A percentile compares a stretch with the other conserved stretches of the same genome.
Conservation (phyloP, 768 basidiomycete genomes). For the Candolleomyces aberdarensis region DNA sequence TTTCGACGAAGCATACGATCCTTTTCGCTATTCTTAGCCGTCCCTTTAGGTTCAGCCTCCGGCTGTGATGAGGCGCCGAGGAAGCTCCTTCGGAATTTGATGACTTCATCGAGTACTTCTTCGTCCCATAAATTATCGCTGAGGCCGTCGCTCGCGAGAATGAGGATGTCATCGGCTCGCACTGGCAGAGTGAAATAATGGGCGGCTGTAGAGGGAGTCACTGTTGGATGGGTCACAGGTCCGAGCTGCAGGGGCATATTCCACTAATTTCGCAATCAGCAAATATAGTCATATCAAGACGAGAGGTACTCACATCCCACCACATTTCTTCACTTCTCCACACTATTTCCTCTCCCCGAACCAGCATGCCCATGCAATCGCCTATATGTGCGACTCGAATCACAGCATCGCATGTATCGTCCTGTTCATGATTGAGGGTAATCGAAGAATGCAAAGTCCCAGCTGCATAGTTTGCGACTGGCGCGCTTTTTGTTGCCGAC, state of each 20-base stretch:
- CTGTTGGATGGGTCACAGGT: constrained; percentile 26
- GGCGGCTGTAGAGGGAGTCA: constrained; percentile 46
- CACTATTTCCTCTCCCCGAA: constrained; percentile 72
- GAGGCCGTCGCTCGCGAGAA: constrained; percentile 79
- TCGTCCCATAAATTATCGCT: constrained; percentile 89
- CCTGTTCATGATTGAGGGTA: constrained; percentile 2
- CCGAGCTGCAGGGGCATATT: constrained; percentile 49
- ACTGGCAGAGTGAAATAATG: constrained; percentile 70
- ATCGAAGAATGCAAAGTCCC: constrained; percentile 15
- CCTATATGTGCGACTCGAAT: constrained; percentile 83
- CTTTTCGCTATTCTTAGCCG: constrained; percentile 1
- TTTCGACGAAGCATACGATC: constrained; percentile 38
- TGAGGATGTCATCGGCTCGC: constrained; percentile 68
- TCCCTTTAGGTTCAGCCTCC: not conserved
- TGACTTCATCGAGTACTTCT: constrained; percentile 80
- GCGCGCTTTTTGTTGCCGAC: constrained; percentile 11
- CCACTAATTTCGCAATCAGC: constrained; percentile 17
- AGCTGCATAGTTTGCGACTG: constrained; percentile 19
- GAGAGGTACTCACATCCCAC: constrained; percentile 57
- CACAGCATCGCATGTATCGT: constrained; percentile 45
- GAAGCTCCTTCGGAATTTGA: constrained; percentile 42
- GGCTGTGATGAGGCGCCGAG: not conserved
- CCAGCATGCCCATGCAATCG: constrained; percentile 85
- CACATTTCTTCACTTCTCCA: constrained; percentile 95
- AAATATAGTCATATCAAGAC: not conserved